A percentile compares a stretch with the other conserved stretches of the same genome.
Conservation (phyloP, 768 basidiomycete species). For the Fibroporia radiculosa region DNA sequence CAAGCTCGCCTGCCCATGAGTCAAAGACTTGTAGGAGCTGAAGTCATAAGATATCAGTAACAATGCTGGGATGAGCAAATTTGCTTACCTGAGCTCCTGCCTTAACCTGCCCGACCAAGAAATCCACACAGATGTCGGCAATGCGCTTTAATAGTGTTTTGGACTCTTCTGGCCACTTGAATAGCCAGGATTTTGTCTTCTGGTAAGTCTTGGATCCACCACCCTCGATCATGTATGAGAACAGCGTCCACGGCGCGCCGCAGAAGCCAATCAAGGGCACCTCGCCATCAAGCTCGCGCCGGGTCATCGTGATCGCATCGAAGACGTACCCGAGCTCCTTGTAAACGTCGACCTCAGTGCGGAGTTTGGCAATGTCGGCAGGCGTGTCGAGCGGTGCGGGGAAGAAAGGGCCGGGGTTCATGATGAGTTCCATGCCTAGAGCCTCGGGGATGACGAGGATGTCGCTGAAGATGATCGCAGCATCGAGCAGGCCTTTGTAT, state of each 20-base stretch:
- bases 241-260: slow-evolving; percentile 97
- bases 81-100: slow-evolving; percentile 90
- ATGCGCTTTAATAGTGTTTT: slow-evolving; percentile 69
- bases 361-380: slow-evolving; percentile 59
- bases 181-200: slow-evolving; percentile 92
- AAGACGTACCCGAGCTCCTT: slow-evolving; percentile 89
- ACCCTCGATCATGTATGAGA: slow-evolving; percentile 98
- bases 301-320: slow-evolving; percentile 81
- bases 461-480: slow-evolving; percentile 96
- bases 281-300: slow-evolving; percentile 72
- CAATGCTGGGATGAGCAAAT: slow-evolving; percentile 1
- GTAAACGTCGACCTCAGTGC: slow-evolving; percentile 61
- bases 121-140: slow-evolving; percentile 86
- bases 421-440: slow-evolving; percentile 90
- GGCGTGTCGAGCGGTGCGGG: slow-evolving; percentile 79
- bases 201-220: slow-evolving; percentile 87
- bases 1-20: slow-evolving; percentile 91
- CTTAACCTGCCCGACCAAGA: slow-evolving; percentile 84
- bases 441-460: slow-evolving; percentile 98
- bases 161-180: slow-evolving; percentile 81
- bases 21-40: slow-evolving; percentile 97
- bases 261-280: slow-evolving; percentile 97
- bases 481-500: slow-evolving; percentile 82
- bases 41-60: background rate
- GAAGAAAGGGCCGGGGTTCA: slow-evolving; percentile 90